Evolutionary conservation across 2,329 filamentous ascomycete species (phyloP).

Genomic region (Exserohilum turcica): DNA sequence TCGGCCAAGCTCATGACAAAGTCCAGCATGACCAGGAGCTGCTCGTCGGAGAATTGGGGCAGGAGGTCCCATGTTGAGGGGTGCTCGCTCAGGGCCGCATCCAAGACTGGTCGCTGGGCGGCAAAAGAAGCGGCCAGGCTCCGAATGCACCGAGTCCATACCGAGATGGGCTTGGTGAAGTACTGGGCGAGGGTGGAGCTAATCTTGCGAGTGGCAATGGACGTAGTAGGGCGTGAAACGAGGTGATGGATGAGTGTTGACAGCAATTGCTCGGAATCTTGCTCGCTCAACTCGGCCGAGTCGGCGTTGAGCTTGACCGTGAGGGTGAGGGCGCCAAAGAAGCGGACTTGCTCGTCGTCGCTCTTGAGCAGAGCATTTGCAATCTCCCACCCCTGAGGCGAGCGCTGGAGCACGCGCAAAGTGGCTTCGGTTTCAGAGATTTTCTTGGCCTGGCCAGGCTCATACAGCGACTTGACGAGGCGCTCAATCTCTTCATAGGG

Average conservation of each 20-base stretch:
- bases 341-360: slow-evolving; percentile 76
- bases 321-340: slow-evolving; percentile 91
- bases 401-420: slow-evolving; percentile 78
- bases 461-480: slow-evolving; percentile 59
- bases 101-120: slow-evolving; percentile 53
- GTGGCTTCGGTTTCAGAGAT: slow-evolving; percentile 68
- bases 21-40: slow-evolving; percentile 66
- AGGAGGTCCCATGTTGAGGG: slow-evolving; percentile 54
- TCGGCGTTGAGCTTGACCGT: slow-evolving; percentile 95
- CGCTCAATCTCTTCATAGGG: slow-evolving; percentile 45
- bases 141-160: slow-evolving; percentile 69
- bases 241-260: slow-evolving; percentile 46
- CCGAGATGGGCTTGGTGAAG: slow-evolving; percentile 70
- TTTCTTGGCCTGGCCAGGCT: slow-evolving; percentile 53
- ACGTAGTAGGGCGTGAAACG: slow-evolving; percentile 49
- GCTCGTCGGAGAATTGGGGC: slow-evolving; percentile 54
- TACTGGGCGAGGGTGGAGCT: slow-evolving; percentile 78
- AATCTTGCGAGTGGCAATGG: slow-evolving; percentile 73
- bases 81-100: slow-evolving; percentile 55
- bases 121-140: slow-evolving; percentile 67
- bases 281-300: slow-evolving; percentile 56
- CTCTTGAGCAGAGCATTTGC: slow-evolving; percentile 75
- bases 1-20: slow-evolving; percentile 68
- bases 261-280: slow-evolving; percentile 44
- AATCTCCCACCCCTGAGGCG: slow-evolving; percentile 82